phyloP scores from a whole-genome alignment of 805 yeast species.

The Yamadazyma philogaea region DNA sequence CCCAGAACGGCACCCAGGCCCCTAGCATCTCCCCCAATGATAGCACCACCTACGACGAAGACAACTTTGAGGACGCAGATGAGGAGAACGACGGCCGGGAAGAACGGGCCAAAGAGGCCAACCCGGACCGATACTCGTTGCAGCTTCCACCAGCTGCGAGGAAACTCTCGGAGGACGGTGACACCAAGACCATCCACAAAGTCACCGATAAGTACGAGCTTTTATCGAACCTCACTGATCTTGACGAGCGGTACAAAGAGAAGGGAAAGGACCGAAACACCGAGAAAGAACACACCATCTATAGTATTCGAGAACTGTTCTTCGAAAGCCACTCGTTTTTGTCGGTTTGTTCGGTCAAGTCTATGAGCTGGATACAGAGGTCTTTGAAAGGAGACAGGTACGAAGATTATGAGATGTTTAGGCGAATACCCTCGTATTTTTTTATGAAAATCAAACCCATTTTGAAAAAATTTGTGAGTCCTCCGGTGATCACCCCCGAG shows the following conservation, averaged over 20 bases:
- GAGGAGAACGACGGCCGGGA: slow-evolving; percentile 15
- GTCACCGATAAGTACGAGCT: slow-evolving; percentile 7
- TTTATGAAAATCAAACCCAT: slow-evolving; percentile 17
- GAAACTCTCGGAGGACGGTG: neutral
- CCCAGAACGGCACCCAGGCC: slow-evolving; percentile 1
- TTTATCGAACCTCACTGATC: slow-evolving; percentile 2
- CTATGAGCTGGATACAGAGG: slow-evolving; percentile 30
- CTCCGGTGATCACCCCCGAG: slow-evolving; percentile 22
- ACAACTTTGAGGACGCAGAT: slow-evolving; percentile 12
- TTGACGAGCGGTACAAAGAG: neutral
- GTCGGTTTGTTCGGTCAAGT: slow-evolving; percentile 32
- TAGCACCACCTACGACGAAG: slow-evolving; percentile 13
- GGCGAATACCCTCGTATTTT: slow-evolving; percentile 27
- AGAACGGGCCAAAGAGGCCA: slow-evolving; percentile 9
- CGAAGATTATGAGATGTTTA: slow-evolving; percentile 23
- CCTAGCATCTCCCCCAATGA: slow-evolving; percentile 6
- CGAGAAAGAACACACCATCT: slow-evolving; percentile 1
- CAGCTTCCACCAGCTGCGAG: too few species aligned
- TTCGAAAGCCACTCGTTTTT: slow-evolving; percentile 37
- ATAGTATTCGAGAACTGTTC: slow-evolving; percentile 19
- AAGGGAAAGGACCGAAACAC: neutral
- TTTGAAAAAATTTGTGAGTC: slow-evolving; percentile 29
- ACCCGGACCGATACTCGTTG: too few species aligned
- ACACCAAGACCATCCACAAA: neutral
- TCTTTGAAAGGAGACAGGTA: slow-evolving; percentile 22